Conservation (phyloP, 192 early-diverging fungal genomes). For the Podila epicladia region DNA sequence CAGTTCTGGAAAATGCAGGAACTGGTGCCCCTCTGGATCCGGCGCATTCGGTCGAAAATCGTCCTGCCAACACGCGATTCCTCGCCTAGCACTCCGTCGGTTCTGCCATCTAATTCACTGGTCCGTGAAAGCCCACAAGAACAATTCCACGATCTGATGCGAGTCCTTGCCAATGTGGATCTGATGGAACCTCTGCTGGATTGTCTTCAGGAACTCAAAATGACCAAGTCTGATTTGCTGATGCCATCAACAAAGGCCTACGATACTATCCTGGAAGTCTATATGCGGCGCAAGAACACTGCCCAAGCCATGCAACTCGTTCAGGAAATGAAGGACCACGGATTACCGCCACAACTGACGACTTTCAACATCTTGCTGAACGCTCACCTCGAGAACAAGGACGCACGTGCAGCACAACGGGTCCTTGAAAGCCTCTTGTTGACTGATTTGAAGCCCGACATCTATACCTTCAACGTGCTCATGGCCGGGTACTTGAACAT, state of each 20-base stretch:
- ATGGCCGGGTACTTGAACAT: constrained; percentile 49
- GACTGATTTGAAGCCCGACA: constrained; percentile 36
- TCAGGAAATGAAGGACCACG: constrained; percentile 39
- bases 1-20: constrained; percentile 28
- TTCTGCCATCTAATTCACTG: no score
- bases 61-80: neutral
- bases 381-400: constrained; percentile 37
- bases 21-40: constrained; percentile 15
- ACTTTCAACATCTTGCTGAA: constrained; percentile 37
- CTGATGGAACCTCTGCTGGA: constrained; percentile 18
- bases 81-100: neutral
- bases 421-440: constrained; percentile 31
- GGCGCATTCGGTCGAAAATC: constrained; percentile 23
- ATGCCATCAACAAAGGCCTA: constrained; percentile 19
- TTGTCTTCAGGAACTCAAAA: constrained; percentile 38
- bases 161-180: constrained; percentile 14
- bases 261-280: constrained; percentile 20
- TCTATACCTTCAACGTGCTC: constrained; percentile 43
- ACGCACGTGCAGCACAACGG: constrained; percentile 18
- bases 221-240: constrained; percentile 3
- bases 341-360: constrained; percentile 18
- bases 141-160: constrained; percentile 42
- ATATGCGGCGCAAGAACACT: constrained; percentile 19
- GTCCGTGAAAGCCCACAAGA: constrained; percentile 28
- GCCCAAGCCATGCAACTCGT: constrained; percentile 10